Conservation (phyloP, 169 alveolate species). For the Plasmodium vinckei region DNA sequence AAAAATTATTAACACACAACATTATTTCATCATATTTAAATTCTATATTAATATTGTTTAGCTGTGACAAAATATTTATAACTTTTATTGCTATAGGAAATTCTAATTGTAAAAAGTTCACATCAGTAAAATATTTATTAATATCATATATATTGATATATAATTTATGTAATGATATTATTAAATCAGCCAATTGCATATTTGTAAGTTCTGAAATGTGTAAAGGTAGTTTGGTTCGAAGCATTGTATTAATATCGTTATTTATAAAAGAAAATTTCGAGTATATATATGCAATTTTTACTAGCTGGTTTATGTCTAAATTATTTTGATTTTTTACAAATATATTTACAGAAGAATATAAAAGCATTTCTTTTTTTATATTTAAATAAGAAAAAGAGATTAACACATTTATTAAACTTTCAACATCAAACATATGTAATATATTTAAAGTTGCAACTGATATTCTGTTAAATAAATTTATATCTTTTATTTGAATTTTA, state of each 20-base stretch:
- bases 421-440: conserved; percentile 46
- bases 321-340: conserved; percentile 64
- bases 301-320: conserved; percentile 34
- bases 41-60: conserved; percentile 26
- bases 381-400: conserved; percentile 34
- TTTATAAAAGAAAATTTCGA: conserved; percentile 33
- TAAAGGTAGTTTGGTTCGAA: conserved; percentile 29
- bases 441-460: conserved; percentile 57
- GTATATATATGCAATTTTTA: conserved; percentile 53
- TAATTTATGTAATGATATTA: conserved; percentile 49
- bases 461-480: conserved; percentile 63
- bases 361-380: conserved; percentile 42
- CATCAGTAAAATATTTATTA: conserved; percentile 37
- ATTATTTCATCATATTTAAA: conserved; percentile 56
- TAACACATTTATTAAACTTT: conserved; percentile 48
- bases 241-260: conserved; percentile 29
- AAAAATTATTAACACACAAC: conserved; percentile 28
- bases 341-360: conserved; percentile 38
- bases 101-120: conserved; percentile 35
- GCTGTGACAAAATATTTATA: conserved; percentile 18
- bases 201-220: conserved; percentile 19
- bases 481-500: conserved; percentile 66
- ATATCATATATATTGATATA: conserved; percentile 14
- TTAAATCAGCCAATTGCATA: conserved; percentile 51
- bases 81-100: conserved; percentile 63